phyloP scores from a whole-genome alignment of 805 yeast genomes.

The Sugiyamaella chiloensis region DNA sequence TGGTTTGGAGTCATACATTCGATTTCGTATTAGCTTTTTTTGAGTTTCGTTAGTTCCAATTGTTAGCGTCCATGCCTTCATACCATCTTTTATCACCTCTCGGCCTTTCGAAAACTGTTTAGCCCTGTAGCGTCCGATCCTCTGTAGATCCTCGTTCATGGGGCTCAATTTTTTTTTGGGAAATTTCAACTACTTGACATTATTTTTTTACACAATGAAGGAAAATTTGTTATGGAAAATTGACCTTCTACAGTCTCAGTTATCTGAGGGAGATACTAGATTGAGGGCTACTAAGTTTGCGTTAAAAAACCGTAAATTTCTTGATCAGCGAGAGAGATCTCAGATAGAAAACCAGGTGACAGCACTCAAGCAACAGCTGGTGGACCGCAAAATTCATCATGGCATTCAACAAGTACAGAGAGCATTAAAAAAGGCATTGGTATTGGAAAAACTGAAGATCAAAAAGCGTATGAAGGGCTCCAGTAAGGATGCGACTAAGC shows the following conservation, averaged over 20 bases:
- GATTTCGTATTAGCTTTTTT: no score
- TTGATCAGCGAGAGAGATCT: constrained; percentile 10
- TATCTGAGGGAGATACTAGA: constrained; percentile 28
- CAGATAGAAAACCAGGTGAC: constrained; percentile 20
- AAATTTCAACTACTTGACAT: not conserved
- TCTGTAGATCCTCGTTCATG: no score
- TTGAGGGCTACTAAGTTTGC: constrained; percentile 33
- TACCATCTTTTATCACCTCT: not conserved
- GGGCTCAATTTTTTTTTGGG: no score
- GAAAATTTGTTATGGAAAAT: constrained; percentile 37
- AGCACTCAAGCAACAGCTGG: constrained; percentile 27
- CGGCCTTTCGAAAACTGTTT: no score
- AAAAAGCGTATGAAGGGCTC: constrained; percentile 27
- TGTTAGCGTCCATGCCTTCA: no score
- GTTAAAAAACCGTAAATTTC: constrained; percentile 14
- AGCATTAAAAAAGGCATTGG: constrained; percentile 31
- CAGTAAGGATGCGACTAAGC: constrained; percentile 3
- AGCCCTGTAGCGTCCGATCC: no score
- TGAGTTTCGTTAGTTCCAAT: no score
- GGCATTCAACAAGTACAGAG: constrained; percentile 28
- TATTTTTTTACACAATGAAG: constrained; percentile 18
- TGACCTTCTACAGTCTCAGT: constrained; percentile 36
- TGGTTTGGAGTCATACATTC: no score
- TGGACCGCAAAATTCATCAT: constrained; percentile 32
- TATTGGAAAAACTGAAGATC: constrained; percentile 33